Conservation (phyloP, 805 yeast genomes). For the Wickerhamomyces bisporus region DNA sequence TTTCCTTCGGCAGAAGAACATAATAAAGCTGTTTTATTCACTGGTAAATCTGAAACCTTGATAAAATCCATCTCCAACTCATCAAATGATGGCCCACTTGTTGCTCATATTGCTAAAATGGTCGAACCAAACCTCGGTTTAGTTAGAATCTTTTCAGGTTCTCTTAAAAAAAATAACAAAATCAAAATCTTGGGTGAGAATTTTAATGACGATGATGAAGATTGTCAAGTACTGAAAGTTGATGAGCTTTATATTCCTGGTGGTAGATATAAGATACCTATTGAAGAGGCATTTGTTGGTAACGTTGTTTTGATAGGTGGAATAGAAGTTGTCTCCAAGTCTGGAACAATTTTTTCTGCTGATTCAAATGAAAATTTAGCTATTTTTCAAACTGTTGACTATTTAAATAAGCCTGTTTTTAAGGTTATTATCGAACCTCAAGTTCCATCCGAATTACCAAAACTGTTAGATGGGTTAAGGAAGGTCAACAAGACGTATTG, state of each 20-base stretch:
- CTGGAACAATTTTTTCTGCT: constrained; percentile 48
- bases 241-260: constrained; percentile 44
- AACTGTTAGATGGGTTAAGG: constrained; percentile 63
- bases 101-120: constrained; percentile 55
- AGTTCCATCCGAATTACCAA: constrained; percentile 73
- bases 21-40: constrained; percentile 22
- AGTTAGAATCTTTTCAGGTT: constrained; percentile 61
- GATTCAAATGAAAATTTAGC: constrained; percentile 15
- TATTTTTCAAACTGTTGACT: constrained; percentile 38
- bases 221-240: constrained; percentile 32
- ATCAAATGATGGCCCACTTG: constrained; percentile 35
- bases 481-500: constrained; percentile 58
- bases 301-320: constrained; percentile 66
- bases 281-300: constrained; percentile 55
- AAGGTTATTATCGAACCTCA: constrained; percentile 82
- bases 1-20: constrained; percentile 35
- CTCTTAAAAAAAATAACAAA: constrained; percentile 39
- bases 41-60: constrained; percentile 24
- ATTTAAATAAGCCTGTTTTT: constrained; percentile 53
- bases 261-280: constrained; percentile 61
- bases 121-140: constrained; percentile 53
- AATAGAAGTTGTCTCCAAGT: constrained; percentile 51
- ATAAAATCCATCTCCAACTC: constrained; percentile 24
- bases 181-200: constrained; percentile 56
- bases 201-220: constrained; percentile 48